A percentile compares a stretch with the other conserved stretches of the same genome.
Conservation (phyloP, 1,139 yeast genomes). For the Pneumocystis wakefieldiae region DNA sequence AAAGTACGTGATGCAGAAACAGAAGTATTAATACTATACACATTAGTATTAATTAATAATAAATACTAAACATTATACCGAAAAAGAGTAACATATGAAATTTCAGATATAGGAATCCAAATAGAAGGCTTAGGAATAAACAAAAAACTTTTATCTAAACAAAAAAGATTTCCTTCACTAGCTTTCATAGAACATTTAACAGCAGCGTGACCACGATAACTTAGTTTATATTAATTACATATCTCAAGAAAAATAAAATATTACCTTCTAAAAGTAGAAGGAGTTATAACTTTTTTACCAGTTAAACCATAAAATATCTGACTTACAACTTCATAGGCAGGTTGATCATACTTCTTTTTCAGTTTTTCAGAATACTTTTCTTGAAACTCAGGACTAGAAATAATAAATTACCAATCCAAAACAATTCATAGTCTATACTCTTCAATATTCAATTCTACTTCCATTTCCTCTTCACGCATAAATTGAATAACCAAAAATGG, state of each 20-base stretch:
- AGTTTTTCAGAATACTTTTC: constrained; percentile 62
- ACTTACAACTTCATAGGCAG: constrained; percentile 73
- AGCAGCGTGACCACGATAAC: constrained; percentile 48
- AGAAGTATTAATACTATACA: constrained; percentile 45
- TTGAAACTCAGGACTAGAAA: constrained; percentile 33
- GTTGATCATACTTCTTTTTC: constrained; percentile 61
- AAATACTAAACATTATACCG: constrained; percentile 26
- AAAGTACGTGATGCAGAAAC: constrained; percentile 76
- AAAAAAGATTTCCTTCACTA: constrained; percentile 82
- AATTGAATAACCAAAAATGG: constrained; percentile 86
- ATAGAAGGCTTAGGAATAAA: constrained; percentile 91
- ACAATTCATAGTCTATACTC: constrained; percentile 32
- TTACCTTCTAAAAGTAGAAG: constrained; percentile 35
- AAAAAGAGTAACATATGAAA: constrained; percentile 62
- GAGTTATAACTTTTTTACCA: constrained; percentile 68
- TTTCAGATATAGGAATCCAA: constrained; percentile 74
- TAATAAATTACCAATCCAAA: background rate
- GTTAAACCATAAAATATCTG: constrained; percentile 84
- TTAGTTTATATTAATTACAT: constrained; percentile 14
- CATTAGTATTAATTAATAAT: background rate
- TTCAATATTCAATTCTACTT: constrained; percentile 71
- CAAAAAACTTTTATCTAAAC: constrained; percentile 76
- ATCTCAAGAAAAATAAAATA: constrained; percentile 31
- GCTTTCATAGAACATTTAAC: constrained; percentile 88
- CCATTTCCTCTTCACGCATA: constrained; percentile 77